Evolutionary conservation across 805 yeast species (phyloP).

Genomic region (Teunomyces atbi): DNA sequence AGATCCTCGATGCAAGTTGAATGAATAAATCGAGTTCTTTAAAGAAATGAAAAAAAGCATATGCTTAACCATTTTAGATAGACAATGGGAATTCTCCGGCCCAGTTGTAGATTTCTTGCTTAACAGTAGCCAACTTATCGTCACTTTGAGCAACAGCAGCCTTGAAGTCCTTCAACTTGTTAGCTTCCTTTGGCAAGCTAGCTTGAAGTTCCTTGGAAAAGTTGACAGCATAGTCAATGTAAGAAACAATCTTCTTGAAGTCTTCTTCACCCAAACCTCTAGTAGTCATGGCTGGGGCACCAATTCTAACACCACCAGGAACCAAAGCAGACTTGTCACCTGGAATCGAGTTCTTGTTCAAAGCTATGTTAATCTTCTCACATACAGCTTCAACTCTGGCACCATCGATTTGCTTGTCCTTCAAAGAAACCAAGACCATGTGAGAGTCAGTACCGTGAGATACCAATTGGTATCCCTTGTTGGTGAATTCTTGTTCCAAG

Average conservation of each 20-base stretch:
- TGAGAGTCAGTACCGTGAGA: conserved; percentile 95
- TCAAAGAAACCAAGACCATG: conserved; percentile 79
- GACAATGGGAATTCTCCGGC: conserved; percentile 78
- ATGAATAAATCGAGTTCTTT: conserved; percentile 1
- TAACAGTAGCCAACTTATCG: conserved; percentile 58
- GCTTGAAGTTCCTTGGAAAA: conserved; percentile 76
- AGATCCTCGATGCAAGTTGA: conserved; percentile 1
- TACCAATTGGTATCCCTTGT: conserved; percentile 73
- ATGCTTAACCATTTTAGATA: conserved; percentile 18
- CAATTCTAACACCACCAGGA: conserved; percentile 95
- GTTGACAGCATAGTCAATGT: conserved; percentile 75
- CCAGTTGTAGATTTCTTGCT: conserved; percentile 84
- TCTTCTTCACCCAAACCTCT: conserved; percentile 84
- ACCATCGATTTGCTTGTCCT: conserved; percentile 83
- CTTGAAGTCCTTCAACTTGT: conserved; percentile 95
- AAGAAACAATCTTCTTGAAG: conserved; percentile 75
- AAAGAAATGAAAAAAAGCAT: conserved; percentile 7
- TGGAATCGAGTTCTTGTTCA: conserved; percentile 94
- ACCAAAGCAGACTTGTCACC: conserved; percentile 94
- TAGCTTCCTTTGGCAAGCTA: conserved; percentile 84
- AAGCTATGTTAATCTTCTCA: conserved; percentile 89
- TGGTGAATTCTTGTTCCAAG: conserved; percentile 65
- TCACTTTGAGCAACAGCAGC: conserved; percentile 70
- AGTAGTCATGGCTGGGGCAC: conserved; percentile 98
- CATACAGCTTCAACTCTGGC: conserved; percentile 91